Conservation (phyloP, 176 grass and related monocot genomes). For the Triticum turgidum region DNA sequence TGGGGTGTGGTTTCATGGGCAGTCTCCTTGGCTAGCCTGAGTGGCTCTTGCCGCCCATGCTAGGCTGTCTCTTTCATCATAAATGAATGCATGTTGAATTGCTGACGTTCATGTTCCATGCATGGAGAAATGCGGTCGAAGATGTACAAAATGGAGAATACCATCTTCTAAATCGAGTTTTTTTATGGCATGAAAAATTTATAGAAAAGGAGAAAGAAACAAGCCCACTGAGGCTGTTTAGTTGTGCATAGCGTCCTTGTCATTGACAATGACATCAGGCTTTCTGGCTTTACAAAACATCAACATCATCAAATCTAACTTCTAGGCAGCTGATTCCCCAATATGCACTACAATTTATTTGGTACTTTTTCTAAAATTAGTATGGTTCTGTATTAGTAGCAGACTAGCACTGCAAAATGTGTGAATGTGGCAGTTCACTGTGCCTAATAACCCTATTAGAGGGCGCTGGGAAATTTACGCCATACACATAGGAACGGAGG, state of each 20-base stretch:
- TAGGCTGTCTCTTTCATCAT: conserved; percentile 20
- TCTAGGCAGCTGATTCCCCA: background rate
- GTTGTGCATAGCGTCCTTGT: background rate
- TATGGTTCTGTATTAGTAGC: too few relatives aligned
- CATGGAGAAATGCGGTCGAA: background rate
- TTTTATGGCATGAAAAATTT: too few relatives aligned
- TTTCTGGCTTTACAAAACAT: background rate
- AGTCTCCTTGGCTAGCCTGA: conserved; percentile 45
- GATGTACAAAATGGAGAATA: background rate
- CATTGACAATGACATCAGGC: background rate
- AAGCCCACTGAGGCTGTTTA: background rate
- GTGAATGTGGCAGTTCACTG: too few relatives aligned
- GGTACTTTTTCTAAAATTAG: background rate
- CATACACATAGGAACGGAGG: too few relatives aligned
- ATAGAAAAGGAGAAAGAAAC: background rate
- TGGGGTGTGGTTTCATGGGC: conserved; percentile 26
- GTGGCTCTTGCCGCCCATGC: conserved; percentile 25
- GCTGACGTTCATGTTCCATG: background rate
- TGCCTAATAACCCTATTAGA: too few relatives aligned
- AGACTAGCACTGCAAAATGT: too few relatives aligned
- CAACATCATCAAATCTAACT: background rate
- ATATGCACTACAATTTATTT: background rate
- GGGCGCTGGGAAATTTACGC: too few relatives aligned
- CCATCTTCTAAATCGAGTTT: background rate
- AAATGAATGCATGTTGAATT: background rate